These are phyloP conservation scores for Acer saccharum DNA, from an alignment of 345 rosid genomes.

Conservation along the genomic window DNA sequence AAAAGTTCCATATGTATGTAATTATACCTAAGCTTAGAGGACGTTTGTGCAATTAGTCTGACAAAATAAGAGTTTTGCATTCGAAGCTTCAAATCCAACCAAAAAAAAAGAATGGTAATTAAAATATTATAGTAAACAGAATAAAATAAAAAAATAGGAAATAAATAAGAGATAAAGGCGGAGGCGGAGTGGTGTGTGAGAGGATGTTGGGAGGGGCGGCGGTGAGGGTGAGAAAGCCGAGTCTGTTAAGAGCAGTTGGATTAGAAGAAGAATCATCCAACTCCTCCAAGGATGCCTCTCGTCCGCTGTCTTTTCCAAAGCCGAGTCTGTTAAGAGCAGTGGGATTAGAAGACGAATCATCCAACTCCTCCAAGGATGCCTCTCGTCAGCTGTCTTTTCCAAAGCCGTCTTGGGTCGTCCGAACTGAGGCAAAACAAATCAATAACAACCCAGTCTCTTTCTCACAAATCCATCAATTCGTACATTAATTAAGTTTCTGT, in stretches of 20 bases:
- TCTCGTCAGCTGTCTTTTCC: conserved; percentile 37
- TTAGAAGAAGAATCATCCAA: conserved; percentile 22
- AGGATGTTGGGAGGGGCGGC: conserved; percentile 19
- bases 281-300: background rate
- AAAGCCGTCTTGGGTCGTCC: conserved; percentile 75
- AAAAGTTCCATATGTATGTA: too few species aligned
- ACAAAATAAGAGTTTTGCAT: too few species aligned
- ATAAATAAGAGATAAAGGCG: too few species aligned
- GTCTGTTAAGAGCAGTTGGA: conserved; percentile 20
- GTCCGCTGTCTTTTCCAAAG: conserved; percentile 46
- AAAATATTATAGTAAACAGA: too few species aligned
- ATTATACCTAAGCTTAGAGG: too few species aligned
- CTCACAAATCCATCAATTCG: background rate
- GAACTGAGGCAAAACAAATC: conserved; percentile 55
- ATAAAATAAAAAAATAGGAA: background rate
- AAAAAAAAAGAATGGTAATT: too few species aligned
- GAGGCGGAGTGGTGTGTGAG: background rate
- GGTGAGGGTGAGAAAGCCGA: conserved; percentile 11
- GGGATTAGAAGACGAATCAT: conserved; percentile 25
- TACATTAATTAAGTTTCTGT: background rate
- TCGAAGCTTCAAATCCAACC: too few species aligned
- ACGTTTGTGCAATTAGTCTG: too few species aligned
- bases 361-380: conserved; percentile 3
- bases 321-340: conserved; percentile 32
- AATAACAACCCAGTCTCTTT: too few species aligned